Percentiles rank a stretch among this genome's conserved stretches.
phyloP scores from a whole-genome alignment of 129 eudicot genomes.

The Flaveria trinervia region DNA sequence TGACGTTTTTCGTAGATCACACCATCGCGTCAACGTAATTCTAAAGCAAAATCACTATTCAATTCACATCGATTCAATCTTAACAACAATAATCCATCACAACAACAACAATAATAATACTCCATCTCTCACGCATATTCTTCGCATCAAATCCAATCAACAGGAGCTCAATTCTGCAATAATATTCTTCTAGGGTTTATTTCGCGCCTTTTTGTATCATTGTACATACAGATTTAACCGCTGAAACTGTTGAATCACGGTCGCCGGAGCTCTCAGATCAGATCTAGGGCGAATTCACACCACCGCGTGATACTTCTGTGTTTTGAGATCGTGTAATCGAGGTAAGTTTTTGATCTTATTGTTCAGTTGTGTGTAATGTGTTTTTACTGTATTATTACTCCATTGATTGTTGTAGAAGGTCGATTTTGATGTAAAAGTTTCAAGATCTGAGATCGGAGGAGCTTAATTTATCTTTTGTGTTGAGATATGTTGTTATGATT shows the following conservation, averaged over 20 bases:
- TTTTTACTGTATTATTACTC: too few species aligned
- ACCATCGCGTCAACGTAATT: conserved; percentile 11
- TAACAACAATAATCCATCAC: not conserved
- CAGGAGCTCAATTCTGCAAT: not conserved
- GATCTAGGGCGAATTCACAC: not conserved
- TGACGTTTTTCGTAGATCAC: conserved; percentile 6
- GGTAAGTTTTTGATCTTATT: conserved; percentile 20
- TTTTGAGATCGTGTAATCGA: conserved; percentile 18
- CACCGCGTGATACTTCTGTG: not conserved
- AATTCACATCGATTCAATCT: not conserved
- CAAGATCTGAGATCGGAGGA: conserved; percentile 38
- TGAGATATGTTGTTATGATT: not conserved
- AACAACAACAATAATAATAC: not conserved
- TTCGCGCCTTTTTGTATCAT: conserved; percentile 24
- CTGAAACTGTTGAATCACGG: conserved; percentile 25
- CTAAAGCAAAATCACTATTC: conserved; percentile 1
- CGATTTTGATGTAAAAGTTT: conserved; percentile 9
- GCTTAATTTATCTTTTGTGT: conserved; percentile 2
- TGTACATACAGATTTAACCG: conserved; percentile 18
- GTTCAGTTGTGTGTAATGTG: not conserved
- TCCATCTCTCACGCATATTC: conserved; percentile 32
- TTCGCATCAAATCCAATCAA: conserved; percentile 20
- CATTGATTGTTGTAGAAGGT: conserved; percentile 6
- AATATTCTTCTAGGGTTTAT: conserved; percentile 36
- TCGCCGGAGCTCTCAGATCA: conserved; percentile 38